phyloP scores from a whole-genome alignment of 352 stramenopile species.

The Pythium chondricola region DNA sequence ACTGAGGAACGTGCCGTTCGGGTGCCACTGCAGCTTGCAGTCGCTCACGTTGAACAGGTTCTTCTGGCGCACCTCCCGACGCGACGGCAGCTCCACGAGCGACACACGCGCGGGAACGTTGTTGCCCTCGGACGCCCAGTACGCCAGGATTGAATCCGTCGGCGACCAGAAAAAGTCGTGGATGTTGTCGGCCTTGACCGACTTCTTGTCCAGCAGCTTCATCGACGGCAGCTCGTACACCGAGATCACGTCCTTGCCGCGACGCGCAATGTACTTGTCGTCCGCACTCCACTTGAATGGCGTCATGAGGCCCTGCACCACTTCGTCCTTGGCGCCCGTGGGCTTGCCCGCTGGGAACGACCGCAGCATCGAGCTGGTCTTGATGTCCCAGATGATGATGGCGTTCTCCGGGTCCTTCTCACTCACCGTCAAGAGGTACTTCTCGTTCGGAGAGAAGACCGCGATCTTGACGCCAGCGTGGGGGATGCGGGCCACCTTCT shows the following conservation, averaged over 20 bases:
- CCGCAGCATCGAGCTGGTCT: constrained; percentile 82
- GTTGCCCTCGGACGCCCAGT: constrained; percentile 95
- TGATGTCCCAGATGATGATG: constrained; percentile 97
- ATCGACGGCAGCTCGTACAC: constrained; percentile 96
- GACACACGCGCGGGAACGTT: constrained; percentile 95
- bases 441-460: constrained; percentile 94
- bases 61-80: constrained; percentile 95
- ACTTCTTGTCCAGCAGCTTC: constrained; percentile 97
- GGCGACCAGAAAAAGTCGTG: constrained; percentile 98
- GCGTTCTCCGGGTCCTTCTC: constrained; percentile 90
- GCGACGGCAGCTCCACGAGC: constrained; percentile 93
- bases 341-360: constrained; percentile 79
- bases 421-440: constrained; percentile 96
- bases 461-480: constrained; percentile 94
- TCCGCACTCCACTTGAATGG: constrained; percentile 95
- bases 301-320: constrained; percentile 77
- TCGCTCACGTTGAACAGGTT: constrained; percentile 98
- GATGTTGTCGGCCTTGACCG: constrained; percentile 91
- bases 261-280: constrained; percentile 94
- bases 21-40: constrained; percentile 94
- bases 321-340: constrained; percentile 58
- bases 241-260: constrained; percentile 89
- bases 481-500: constrained; percentile 96
- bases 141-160: constrained; percentile 91
- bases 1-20: constrained; percentile 92